These are phyloP conservation scores for Warburgia ugandensis DNA, from an alignment of 164 flowering plant genomes.

Conservation along the genomic window DNA sequence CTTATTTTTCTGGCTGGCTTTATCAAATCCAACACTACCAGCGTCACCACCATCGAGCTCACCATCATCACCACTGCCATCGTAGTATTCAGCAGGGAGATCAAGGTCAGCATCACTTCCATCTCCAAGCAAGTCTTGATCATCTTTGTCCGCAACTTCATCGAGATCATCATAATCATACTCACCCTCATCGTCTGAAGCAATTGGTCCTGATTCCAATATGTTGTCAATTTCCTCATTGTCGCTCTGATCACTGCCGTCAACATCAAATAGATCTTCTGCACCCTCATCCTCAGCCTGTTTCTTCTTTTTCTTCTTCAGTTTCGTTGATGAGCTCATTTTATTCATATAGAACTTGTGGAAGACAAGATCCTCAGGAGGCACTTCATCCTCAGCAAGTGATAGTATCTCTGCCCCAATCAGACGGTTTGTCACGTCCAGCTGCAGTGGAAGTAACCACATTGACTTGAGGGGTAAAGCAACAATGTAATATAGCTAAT, in stretches of 20 bases:
- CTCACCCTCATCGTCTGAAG: conserved; percentile 43
- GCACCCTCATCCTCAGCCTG: conserved; percentile 52
- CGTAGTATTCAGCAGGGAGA: conserved; percentile 26
- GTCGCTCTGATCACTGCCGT: conserved; percentile 73
- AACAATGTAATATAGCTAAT: too few relatives aligned
- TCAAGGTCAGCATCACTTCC: conserved; percentile 59
- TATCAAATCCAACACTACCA: conserved; percentile 6
- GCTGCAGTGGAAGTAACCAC: conserved; percentile 31
- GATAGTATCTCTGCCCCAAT: conserved; percentile 82
- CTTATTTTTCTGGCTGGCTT: conserved; percentile 21
- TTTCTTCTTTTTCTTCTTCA: conserved; percentile 84
- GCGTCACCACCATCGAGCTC: conserved; percentile 3
- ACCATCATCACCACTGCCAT: conserved; percentile 24
- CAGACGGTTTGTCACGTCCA: conserved; percentile 58
- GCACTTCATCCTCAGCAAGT: conserved; percentile 76
- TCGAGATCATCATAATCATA: conserved; percentile 84
- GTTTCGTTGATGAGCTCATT: conserved; percentile 55
- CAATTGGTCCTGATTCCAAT: conserved; percentile 36
- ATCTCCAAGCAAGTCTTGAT: conserved; percentile 68
- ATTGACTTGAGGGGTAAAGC: conserved; percentile 31
- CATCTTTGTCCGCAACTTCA: conserved; percentile 58
- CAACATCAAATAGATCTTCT: conserved; percentile 42
- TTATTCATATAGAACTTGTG: conserved; percentile 87
- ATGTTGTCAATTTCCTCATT: conserved; percentile 76
- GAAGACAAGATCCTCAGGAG: conserved; percentile 91